Conservation (phyloP, 441 rosid genomes). For the Breynia disticha region DNA sequence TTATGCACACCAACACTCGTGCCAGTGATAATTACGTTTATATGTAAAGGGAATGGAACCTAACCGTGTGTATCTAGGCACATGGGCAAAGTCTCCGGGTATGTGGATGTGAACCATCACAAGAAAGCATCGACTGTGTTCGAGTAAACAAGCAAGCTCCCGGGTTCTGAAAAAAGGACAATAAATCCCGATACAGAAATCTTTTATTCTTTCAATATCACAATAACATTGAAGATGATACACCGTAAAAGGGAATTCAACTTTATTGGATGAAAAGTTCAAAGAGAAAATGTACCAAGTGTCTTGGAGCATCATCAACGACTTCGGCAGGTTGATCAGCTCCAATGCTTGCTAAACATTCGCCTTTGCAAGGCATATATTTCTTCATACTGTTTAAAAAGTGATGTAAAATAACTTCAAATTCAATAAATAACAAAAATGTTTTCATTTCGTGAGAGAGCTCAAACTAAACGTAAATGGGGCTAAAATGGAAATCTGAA, state of each 20-base stretch:
- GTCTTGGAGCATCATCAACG: conserved; percentile 71
- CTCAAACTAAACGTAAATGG: not conserved
- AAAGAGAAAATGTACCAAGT: conserved; percentile 43
- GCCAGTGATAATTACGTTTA: not conserved
- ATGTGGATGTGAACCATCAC: conserved; percentile 77
- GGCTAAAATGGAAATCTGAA: not conserved
- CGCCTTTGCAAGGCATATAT: conserved; percentile 79
- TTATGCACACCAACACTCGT: no score
- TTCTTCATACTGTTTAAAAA: conserved; percentile 54
- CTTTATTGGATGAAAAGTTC: not conserved
- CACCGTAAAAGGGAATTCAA: not conserved
- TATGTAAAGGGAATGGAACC: not conserved
- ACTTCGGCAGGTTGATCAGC: conserved; percentile 97
- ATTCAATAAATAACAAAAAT: not conserved
- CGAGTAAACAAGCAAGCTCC: conserved; percentile 84
- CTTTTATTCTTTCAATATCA: not conserved
- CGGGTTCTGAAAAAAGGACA: conserved; percentile 43
- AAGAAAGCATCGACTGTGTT: conserved; percentile 65
- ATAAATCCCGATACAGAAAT: not conserved
- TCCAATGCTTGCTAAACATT: conserved; percentile 70
- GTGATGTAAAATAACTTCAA: not conserved
- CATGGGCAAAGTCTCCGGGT: conserved; percentile 90
- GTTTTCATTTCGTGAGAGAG: not conserved
- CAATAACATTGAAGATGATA: not conserved
- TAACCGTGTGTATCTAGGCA: conserved; percentile 30